phyloP scores from a whole-genome alignment of 106 monocot species.

The Dendrobium catenatum region DNA sequence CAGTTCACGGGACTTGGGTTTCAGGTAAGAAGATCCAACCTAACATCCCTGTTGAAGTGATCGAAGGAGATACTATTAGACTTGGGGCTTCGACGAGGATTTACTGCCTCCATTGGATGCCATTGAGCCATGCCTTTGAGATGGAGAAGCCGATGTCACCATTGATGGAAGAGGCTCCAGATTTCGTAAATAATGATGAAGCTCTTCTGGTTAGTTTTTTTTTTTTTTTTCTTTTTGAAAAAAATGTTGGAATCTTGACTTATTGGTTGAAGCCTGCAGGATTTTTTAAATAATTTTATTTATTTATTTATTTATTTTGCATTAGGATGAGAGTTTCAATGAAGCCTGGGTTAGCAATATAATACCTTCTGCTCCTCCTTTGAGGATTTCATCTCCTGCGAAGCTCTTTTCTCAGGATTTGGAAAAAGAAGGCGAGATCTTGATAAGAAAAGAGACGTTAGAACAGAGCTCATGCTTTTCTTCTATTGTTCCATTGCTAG shows the following conservation, averaged over 20 bases:
- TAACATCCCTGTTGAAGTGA: constrained; percentile 23
- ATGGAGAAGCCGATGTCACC: constrained; percentile 25
- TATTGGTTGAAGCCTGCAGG: background rate
- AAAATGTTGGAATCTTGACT: background rate
- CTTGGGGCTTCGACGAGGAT: constrained; percentile 57
- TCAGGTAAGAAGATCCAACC: constrained; percentile 47
- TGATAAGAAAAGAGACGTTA: background rate
- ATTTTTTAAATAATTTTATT: background rate
- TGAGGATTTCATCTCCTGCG: background rate
- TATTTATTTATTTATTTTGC: constrained; percentile 4
- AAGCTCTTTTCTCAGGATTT: background rate
- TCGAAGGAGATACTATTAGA: constrained; percentile 42
- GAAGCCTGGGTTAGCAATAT: constrained; percentile 2
- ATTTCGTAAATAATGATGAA: constrained; percentile 19
- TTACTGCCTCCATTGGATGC: constrained; percentile 47
- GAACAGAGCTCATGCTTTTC: background rate
- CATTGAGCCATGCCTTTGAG: constrained; percentile 20
- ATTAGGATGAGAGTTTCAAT: constrained; percentile 13
- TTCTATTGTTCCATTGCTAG: background rate
- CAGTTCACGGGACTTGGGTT: constrained; percentile 71
- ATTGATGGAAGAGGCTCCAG: constrained; percentile 25
- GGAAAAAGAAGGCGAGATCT: constrained; percentile 3
- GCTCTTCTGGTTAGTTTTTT: constrained; percentile 19
- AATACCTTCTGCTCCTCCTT: constrained; percentile 33
- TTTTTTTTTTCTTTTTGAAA: background rate